phyloP scores from a whole-genome alignment of 768 basidiomycete species.

The Pleurotus platypus region DNA sequence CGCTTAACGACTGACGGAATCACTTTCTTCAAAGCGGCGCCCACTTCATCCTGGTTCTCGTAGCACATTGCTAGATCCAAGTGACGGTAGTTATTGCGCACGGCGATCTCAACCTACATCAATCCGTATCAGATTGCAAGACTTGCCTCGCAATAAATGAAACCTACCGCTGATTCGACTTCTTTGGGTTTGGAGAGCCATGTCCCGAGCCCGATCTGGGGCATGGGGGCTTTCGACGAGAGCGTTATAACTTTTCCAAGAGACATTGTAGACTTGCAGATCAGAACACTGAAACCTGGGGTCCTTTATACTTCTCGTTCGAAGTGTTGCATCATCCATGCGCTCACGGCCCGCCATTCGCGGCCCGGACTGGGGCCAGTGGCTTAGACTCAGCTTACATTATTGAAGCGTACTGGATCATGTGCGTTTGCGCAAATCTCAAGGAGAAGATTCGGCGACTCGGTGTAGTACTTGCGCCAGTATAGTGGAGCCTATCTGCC shows the following conservation, averaged over 20 bases:
- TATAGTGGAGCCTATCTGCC: constrained; percentile 23
- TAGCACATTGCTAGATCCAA: constrained; percentile 83
- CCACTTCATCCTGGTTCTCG: constrained; percentile 75
- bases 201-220: constrained; percentile 80
- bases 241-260: constrained; percentile 38
- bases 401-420: no score
- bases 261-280: constrained; percentile 29
- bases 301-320: no score
- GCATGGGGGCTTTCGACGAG: constrained; percentile 49
- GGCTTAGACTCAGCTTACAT: no score
- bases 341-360: no score
- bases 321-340: no score
- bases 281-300: no score
- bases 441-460: no score
- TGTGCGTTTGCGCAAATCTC: no score
- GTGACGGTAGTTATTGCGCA: constrained; percentile 77
- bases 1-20: constrained; percentile 76
- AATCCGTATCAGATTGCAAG: no score
- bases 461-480: no score
- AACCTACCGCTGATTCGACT: constrained; percentile 67
- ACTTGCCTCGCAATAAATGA: neutral
- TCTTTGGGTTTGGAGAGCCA: constrained; percentile 76
- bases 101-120: constrained; percentile 66
- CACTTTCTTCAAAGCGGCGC: constrained; percentile 71
- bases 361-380: no score